A percentile compares a stretch with the other conserved stretches of the same genome.
Conservation (phyloP, 2,329 filamentous ascomycete genomes). For the Torrubiellomyces zombiae region DNA sequence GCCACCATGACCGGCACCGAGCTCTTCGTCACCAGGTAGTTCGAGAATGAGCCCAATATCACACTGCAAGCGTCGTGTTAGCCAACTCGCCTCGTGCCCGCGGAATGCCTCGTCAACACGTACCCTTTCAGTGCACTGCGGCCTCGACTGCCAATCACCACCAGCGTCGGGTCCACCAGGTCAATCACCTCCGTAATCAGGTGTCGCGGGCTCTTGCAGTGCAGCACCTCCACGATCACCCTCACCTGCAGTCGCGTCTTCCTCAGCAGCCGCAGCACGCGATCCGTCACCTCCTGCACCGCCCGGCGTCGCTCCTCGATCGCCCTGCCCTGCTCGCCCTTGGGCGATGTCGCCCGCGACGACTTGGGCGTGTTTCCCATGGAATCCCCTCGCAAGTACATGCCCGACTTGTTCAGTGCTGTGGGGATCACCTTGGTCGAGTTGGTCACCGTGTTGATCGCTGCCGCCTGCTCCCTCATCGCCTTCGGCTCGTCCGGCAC, state of each 20-base stretch:
- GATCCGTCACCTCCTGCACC: constrained; percentile 68
- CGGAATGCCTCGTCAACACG: constrained; percentile 24
- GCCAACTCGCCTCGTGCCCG: too few species aligned
- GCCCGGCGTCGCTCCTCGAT: constrained; percentile 70
- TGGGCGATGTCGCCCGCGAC: constrained; percentile 30
- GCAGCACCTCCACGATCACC: constrained; percentile 88
- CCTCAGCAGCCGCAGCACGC: constrained; percentile 68
- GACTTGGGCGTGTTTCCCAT: constrained; percentile 18
- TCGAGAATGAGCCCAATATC: constrained; percentile 88
- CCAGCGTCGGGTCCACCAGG: constrained; percentile 74
- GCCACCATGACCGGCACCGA: constrained; percentile 97
- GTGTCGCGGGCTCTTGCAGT: constrained; percentile 95
- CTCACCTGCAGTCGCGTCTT: constrained; percentile 88
- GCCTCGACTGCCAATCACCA: constrained; percentile 82
- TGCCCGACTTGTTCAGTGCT: constrained; percentile 12
- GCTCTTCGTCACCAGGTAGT: constrained; percentile 93
- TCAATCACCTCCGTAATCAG: constrained; percentile 97
- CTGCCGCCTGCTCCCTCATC: constrained; percentile 58
- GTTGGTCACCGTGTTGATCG: constrained; percentile 46
- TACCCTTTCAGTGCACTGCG: constrained; percentile 87
- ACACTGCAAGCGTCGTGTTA: constrained; percentile 43
- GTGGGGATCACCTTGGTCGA: constrained; percentile 17
- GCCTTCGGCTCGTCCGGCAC: constrained; percentile 58
- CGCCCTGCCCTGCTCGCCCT: constrained; percentile 36
- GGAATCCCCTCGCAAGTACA: constrained; percentile 14